Evolutionary conservation across 129 eudicot genomes (phyloP), one percentile per base, ranked within the genome.

Genomic region (Calendula officinalis): DNA sequence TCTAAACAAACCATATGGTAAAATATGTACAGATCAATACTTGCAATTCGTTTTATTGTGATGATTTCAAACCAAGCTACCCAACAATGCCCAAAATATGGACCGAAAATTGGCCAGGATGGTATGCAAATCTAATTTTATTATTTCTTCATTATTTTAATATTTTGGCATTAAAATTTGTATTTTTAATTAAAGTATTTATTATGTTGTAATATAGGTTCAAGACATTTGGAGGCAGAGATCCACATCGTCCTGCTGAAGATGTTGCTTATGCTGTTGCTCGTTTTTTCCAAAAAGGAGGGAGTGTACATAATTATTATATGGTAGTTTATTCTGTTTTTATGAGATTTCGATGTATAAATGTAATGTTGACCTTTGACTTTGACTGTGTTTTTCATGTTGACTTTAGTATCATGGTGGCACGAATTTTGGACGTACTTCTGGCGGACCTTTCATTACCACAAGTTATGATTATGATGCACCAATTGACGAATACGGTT

Each of bases 391-490:
- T 48, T 22, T 40, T 55, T 63, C 42, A 8, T 64, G 48, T 64
- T n/a, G 57, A 37, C 15, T 76, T 67, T 70, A 92, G 99, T 92
- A 92, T 78, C 99, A 92, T 37, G 99, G 96, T 55, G 99, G 99
- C 50, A 92, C 99, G 65, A 92, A 92, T 66, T 92, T 88, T 76
- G 99, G 96, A 27, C 96, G 99, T 64, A 92, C 99, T 58, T 67
- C 99, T 66, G 96, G 99, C 60, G 99, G 99, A 17, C 99, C 99
- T 32, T 92, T 92, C 69, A 83, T 92, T 35, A 88, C 96, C 38
- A 92, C 99, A n/a, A 92, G 99, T 71, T 92, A 92, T 78, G 99
- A 92, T 75, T 92, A 92, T 66, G 96, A 92, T 77, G 99, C 99
- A 59, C 99, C 99, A 45, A 78, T 92, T 44, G 99, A 92, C 47